Percentiles rank a stretch among this genome's conserved stretches.
Evolutionary conservation across 768 basidiomycete species (phyloP).

Genomic region (Suillus decipiens): DNA sequence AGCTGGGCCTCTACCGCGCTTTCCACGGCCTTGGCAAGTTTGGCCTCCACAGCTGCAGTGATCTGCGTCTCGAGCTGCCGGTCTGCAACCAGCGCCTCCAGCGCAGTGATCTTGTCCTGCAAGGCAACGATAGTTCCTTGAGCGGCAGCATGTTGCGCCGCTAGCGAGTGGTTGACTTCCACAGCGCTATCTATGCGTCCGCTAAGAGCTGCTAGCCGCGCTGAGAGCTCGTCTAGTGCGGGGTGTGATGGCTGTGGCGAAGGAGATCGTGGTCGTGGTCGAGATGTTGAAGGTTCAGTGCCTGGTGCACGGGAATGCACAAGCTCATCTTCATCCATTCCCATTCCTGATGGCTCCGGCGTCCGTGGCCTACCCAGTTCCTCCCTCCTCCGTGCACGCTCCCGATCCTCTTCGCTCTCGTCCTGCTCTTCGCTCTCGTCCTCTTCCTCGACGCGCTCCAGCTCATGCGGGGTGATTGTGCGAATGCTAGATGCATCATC

Average conservation of each 20-base stretch:
- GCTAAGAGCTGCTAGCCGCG: slow-evolving; percentile 61
- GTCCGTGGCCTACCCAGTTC: slow-evolving; percentile 75
- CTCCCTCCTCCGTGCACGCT: slow-evolving; percentile 44
- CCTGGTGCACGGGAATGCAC: slow-evolving; percentile 21
- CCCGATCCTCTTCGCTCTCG: slow-evolving; percentile 48
- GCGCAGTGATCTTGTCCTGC: slow-evolving; percentile 63
- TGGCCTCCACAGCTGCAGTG: slow-evolving; percentile 33
- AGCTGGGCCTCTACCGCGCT: slow-evolving; percentile 19
- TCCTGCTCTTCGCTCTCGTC: slow-evolving; percentile 57
- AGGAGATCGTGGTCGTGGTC: slow-evolving; percentile 18
- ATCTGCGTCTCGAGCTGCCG: slow-evolving; percentile 43
- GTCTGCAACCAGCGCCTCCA: slow-evolving; percentile 69
- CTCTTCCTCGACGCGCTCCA: slow-evolving; percentile 75
- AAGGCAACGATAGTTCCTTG: slow-evolving; percentile 70
- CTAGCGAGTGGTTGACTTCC: slow-evolving; percentile 69
- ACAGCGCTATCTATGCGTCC: slow-evolving; percentile 77
- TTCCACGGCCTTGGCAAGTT: slow-evolving; percentile 38
- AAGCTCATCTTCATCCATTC: slow-evolving; percentile 44
- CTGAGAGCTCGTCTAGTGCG: slow-evolving; percentile 57
- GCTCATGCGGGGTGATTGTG: slow-evolving; percentile 69
- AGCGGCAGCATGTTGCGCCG: slow-evolving; percentile 76
- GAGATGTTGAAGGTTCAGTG: slow-evolving; percentile 27
- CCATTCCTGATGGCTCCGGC: slow-evolving; percentile 73
- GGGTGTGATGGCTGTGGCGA: slow-evolving; percentile 30
- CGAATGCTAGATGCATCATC: slow-evolving; percentile 72